phyloP scores from a whole-genome alignment of 148 eudicot species.

The Fagopyrum esculentum region DNA sequence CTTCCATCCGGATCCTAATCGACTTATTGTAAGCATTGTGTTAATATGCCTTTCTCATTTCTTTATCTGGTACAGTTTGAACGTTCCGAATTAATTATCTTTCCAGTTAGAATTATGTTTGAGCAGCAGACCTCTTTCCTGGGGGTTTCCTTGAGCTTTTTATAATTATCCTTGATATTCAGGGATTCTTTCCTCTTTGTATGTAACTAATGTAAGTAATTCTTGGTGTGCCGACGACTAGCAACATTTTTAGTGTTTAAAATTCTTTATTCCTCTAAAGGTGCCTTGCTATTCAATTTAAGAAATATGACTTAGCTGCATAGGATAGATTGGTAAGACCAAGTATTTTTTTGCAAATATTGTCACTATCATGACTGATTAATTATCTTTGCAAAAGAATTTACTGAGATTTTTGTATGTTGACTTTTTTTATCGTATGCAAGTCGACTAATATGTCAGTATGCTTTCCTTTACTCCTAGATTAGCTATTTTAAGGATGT shows the following conservation, averaged over 20 bases:
- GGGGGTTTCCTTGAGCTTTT: background rate
- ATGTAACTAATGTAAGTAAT: background rate
- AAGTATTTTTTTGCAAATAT: background rate
- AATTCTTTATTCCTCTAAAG: background rate
- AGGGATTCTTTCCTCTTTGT: background rate
- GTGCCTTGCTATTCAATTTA: background rate
- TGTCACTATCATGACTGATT: background rate
- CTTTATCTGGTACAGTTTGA: background rate
- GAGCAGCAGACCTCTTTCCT: background rate
- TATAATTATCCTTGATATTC: background rate
- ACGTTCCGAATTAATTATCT: background rate
- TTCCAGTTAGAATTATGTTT: background rate
- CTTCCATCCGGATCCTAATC: slow-evolving; percentile 83
- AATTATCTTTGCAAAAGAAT: background rate
- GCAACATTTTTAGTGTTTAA: background rate
- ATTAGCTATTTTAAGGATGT: background rate
- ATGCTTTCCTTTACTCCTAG: background rate
- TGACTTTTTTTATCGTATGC: background rate
- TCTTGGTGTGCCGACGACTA: background rate
- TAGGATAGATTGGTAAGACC: background rate
- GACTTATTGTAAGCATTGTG: slow-evolving; percentile 49
- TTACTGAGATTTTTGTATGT: background rate
- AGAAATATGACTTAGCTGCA: background rate
- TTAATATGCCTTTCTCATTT: background rate
- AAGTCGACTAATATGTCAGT: background rate